Percentiles rank a stretch among this genome's conserved stretches.
Conservation (phyloP, 495 filamentous ascomycete species). For the Aspergillus saccharolyticus region DNA sequence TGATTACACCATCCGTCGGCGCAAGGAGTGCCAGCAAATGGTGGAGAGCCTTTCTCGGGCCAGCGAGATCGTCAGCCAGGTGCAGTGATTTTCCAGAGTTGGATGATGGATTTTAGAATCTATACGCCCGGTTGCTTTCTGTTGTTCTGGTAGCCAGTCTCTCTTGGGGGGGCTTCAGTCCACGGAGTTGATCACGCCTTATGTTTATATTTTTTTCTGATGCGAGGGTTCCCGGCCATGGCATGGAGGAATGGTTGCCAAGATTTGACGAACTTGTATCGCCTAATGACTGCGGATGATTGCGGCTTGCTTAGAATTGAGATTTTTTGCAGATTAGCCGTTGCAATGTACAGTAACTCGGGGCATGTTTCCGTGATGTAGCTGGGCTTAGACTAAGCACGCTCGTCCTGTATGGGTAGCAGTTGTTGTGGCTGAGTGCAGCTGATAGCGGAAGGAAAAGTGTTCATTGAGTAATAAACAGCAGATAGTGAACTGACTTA, state of each 20-base stretch:
- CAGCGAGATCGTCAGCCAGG: constrained; percentile 94
- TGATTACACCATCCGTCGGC: constrained; percentile 89
- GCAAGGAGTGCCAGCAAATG: constrained; percentile 99
- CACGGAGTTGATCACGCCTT: constrained; percentile 13
- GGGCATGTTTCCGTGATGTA: neutral
- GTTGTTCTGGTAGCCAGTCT: constrained; percentile 6
- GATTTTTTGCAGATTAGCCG: constrained; percentile 4
- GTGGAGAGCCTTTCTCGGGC: constrained; percentile 85
- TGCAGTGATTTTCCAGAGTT: constrained; percentile 59
- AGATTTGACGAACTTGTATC: constrained; percentile 24
- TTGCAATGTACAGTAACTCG: constrained; percentile 9
- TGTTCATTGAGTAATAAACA: too few relatives aligned
- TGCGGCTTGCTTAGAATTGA: constrained; percentile 16
- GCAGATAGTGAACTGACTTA: too few relatives aligned
- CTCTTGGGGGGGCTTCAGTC: constrained; percentile 10
- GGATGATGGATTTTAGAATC: constrained; percentile 7
- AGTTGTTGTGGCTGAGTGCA: too few relatives aligned
- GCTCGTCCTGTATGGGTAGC: neutral
- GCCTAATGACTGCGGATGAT: constrained; percentile 22
- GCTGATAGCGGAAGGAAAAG: too few relatives aligned
- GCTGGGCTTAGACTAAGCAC: neutral
- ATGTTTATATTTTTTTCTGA: constrained; percentile 18
- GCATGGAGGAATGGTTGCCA: neutral
- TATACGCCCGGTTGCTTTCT: constrained; percentile 11
- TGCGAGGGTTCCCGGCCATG: constrained; percentile 2